phyloP scores from a whole-genome alignment of 257 asterid genomes.

The Forsythia viridissima region DNA sequence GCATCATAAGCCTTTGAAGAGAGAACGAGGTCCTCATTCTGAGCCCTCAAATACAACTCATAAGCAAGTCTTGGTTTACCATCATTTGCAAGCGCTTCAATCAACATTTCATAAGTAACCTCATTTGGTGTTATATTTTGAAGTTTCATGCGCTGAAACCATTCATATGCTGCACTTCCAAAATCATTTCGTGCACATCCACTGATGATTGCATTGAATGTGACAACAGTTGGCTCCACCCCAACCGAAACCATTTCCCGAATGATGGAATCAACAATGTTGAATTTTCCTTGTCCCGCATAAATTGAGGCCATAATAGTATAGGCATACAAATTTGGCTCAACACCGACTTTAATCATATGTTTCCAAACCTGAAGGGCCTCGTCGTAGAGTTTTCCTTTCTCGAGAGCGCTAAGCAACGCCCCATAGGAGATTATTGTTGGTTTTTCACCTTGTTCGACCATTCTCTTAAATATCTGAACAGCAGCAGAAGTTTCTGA shows the following conservation, averaged over 20 bases:
- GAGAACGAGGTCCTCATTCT: constrained; percentile 62
- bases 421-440: constrained; percentile 87
- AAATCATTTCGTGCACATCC: constrained; percentile 49
- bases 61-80: constrained; percentile 89
- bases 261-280: constrained; percentile 57
- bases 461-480: constrained; percentile 87
- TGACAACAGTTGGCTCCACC: constrained; percentile 79
- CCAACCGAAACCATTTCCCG: constrained; percentile 59
- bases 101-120: constrained; percentile 71
- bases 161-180: constrained; percentile 66
- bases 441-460: constrained; percentile 80
- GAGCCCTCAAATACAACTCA: constrained; percentile 66
- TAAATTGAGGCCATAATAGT: constrained; percentile 89
- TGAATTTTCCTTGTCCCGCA: constrained; percentile 62
- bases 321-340: constrained; percentile 79
- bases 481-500: constrained; percentile 83
- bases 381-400: constrained; percentile 85
- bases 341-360: constrained; percentile 65
- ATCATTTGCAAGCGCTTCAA: constrained; percentile 71
- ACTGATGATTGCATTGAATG: constrained; percentile 88
- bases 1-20: constrained; percentile 78
- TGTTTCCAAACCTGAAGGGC: constrained; percentile 89
- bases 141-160: constrained; percentile 73
- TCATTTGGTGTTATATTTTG: constrained; percentile 63
- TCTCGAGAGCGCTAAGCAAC: constrained; percentile 89